These are phyloP conservation scores for Hyparrhenia diplandra DNA, from an alignment of 176 grass and related monocot species.

Conservation along the genomic window DNA sequence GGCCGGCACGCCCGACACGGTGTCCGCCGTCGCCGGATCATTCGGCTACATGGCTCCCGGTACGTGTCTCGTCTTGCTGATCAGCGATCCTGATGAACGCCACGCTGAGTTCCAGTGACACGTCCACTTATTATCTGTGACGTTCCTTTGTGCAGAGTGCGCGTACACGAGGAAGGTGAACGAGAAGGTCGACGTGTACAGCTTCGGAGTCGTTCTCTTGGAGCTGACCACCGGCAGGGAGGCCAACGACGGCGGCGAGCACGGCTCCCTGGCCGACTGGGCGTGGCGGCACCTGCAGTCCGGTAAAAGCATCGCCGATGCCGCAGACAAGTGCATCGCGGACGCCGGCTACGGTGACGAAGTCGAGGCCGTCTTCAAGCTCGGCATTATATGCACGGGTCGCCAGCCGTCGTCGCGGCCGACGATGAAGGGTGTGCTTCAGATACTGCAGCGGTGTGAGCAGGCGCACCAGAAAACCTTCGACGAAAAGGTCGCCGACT, in stretches of 20 bases:
- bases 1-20: slow-evolving; percentile 33
- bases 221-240: slow-evolving; percentile 85
- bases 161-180: slow-evolving; percentile 64
- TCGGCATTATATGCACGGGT: slow-evolving; percentile 71
- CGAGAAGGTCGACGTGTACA: slow-evolving; percentile 95
- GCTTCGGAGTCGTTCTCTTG: slow-evolving; percentile 86
- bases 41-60: slow-evolving; percentile 97
- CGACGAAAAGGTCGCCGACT: slow-evolving; percentile 20
- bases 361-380: slow-evolving; percentile 57
- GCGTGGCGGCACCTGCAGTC: slow-evolving; percentile 61
- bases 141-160: slow-evolving; percentile 42
- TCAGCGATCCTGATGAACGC: not conserved
- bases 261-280: slow-evolving; percentile 66
- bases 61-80: slow-evolving; percentile 6
- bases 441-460: slow-evolving; percentile 56
- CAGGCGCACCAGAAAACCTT: not conserved
- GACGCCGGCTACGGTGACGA: slow-evolving; percentile 30
- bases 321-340: slow-evolving; percentile 39
- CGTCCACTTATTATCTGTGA: not conserved
- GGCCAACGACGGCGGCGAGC: slow-evolving; percentile 63
- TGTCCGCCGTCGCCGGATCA: slow-evolving; percentile 61
- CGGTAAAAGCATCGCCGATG: slow-evolving; percentile 39
- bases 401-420: slow-evolving; percentile 41
- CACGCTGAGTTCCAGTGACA: not conserved
- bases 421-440: slow-evolving; percentile 68